Evolutionary conservation across 345 rosid genomes (phyloP).

Genomic region (Dimocarpus longan): DNA sequence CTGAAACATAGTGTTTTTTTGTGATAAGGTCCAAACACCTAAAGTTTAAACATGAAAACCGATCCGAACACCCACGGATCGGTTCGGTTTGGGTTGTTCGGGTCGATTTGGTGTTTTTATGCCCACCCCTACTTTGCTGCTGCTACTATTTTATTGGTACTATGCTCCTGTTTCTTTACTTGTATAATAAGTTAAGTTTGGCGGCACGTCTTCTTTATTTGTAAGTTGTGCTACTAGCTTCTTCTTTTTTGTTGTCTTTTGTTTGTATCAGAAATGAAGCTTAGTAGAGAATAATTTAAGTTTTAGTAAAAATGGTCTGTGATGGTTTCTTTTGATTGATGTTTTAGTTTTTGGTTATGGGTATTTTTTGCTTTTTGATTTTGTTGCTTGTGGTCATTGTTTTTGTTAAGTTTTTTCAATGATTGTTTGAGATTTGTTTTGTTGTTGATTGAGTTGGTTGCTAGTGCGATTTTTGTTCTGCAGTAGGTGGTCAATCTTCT

Average conservation of each 20-base stretch:
- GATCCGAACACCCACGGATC: no score
- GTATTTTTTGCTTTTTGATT: neutral
- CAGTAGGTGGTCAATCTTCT: constrained; percentile 20
- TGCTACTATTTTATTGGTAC: no score
- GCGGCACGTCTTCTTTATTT: neutral
- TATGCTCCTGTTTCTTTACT: neutral
- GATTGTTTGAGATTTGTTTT: no score
- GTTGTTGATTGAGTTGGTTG: neutral
- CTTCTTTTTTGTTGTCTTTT: neutral
- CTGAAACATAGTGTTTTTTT: no score
- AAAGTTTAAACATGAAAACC: no score
- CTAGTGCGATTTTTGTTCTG: neutral
- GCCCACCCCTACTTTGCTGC: no score
- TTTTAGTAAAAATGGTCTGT: neutral
- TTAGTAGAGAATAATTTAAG: neutral
- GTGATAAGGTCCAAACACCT: no score
- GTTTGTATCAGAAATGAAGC: neutral
- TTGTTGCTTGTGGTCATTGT: no score
- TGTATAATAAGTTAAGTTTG: no score
- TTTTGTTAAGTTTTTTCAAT: no score
- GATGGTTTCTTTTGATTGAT: neutral
- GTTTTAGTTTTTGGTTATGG: neutral
- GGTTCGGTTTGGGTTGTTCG: no score
- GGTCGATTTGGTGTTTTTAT: no score
- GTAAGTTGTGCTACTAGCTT: neutral